phyloP scores from a whole-genome alignment of 2,329 filamentous ascomycete genomes.

The Aspergillus sp. region DNA sequence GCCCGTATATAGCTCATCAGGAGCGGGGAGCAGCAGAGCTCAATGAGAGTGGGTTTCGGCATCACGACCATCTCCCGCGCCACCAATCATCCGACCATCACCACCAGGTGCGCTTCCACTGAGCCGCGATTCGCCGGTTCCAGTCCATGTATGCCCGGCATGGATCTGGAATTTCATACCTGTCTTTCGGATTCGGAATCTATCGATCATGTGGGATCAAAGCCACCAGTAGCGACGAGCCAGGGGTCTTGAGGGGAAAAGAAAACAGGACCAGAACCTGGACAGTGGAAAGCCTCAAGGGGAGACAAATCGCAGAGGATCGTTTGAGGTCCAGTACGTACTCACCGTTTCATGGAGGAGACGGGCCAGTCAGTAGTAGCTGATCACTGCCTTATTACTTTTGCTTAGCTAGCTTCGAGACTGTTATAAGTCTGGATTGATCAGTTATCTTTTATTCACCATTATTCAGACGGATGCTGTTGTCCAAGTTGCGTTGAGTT shows the following conservation, averaged over 20 bases:
- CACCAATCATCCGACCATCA: conserved; percentile 19
- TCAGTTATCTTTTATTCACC: neutral
- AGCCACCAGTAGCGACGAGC: neutral
- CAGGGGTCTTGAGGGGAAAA: conserved; percentile 2
- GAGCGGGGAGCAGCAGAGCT: conserved; percentile 1
- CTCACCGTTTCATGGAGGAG: conserved; percentile 2
- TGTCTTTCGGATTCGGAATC: conserved; percentile 12
- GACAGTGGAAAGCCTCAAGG: neutral
- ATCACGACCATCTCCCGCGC: conserved; percentile 13
- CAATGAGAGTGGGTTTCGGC: conserved; percentile 16
- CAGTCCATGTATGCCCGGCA: conserved; percentile 11
- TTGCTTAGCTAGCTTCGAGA: neutral
- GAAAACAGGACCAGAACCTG: conserved; percentile 4
- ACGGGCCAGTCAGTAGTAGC: neutral
- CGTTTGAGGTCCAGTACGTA: neutral
- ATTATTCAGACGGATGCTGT: neutral
- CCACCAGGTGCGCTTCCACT: conserved; percentile 15
- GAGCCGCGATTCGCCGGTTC: conserved; percentile 15
- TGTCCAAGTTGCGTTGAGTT: conserved; percentile 7
- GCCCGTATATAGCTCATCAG: conserved; percentile 12
- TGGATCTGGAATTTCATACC: conserved; percentile 16
- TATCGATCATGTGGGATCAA: conserved; percentile 5
- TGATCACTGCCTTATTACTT: conserved; percentile 1
- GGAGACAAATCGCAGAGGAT: neutral
- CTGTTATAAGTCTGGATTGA: neutral